These are phyloP conservation scores for Aspergillus tanneri DNA, from an alignment of 2,329 filamentous ascomycete genomes.

Conservation along the genomic window DNA sequence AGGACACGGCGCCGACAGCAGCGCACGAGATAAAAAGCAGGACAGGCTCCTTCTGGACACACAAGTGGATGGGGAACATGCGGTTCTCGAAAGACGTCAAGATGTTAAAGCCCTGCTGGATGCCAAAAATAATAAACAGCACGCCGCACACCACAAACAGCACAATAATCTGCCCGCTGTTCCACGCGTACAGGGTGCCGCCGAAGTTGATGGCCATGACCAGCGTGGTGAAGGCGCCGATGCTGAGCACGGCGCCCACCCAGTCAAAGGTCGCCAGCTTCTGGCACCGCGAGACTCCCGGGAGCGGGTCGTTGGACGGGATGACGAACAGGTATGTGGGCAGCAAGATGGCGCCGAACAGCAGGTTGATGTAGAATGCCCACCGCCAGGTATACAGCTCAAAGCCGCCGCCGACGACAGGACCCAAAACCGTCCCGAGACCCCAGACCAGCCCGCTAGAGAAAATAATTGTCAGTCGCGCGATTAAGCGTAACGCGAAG, in stretches of 20 bases:
- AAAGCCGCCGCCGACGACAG: slow-evolving; percentile 19
- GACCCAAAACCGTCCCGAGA: slow-evolving; percentile 36
- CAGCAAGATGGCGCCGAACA: slow-evolving; percentile 45
- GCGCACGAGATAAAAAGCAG: slow-evolving; percentile 47
- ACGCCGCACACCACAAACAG: slow-evolving; percentile 41
- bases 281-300: slow-evolving; percentile 18
- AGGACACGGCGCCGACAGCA: background rate
- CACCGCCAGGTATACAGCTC: slow-evolving; percentile 29
- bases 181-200: slow-evolving; percentile 52
- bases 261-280: slow-evolving; percentile 45
- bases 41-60: slow-evolving; percentile 38
- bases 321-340: slow-evolving; percentile 51
- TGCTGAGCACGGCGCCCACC: slow-evolving; percentile 47
- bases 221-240: slow-evolving; percentile 40
- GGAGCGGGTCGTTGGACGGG: slow-evolving; percentile 26
- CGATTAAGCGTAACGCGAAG: no score
- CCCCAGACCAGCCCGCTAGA: slow-evolving; percentile 39
- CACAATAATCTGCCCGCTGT: slow-evolving; percentile 27
- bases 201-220: slow-evolving; percentile 55
- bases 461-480: no score
- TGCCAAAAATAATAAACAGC: slow-evolving; percentile 43
- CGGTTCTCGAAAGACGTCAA: slow-evolving; percentile 47
- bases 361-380: slow-evolving; percentile 59
- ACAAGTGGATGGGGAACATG: slow-evolving; percentile 52
- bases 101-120: slow-evolving; percentile 48